Evolutionary conservation across 148 eudicot species (phyloP), one percentile per base, ranked within the genome.

Genomic region (Rhododendron ferrugineum): DNA sequence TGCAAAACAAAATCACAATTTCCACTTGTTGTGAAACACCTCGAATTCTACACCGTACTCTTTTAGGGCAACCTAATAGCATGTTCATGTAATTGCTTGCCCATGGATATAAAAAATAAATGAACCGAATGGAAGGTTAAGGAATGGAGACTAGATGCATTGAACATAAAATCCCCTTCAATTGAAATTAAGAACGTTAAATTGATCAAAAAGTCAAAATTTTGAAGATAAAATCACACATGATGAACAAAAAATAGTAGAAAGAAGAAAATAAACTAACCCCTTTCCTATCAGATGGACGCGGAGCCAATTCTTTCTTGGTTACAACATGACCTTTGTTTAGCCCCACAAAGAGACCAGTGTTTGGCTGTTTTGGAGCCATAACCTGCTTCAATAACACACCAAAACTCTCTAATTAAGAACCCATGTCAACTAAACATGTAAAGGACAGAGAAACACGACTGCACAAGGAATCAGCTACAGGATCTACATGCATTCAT

Each of bases 261-360:
- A 10, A 26, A 66, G 13, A 2, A 40, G 68, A 88, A 85, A 23
- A 78, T 28, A 7, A 74, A 64, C 80, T 86, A 72, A 89, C 91
- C 84, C 91, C 91, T 84, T 88, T 89, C 64, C 90, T 84, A 64
- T 86, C 91, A 66, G 90, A 89, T 72, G 91, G 91, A 30, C 88
- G 88, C 1, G 91, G 88, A 34, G 85, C 87, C 85, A 88, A 64
- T 58, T 89, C 91, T 82, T 89, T 89, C 88, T 82, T 89, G 82
- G 91, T 89, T 32, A 82, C 85, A 82, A 89, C 77, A 82, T 89
- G 91, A 11, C 91, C 91, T 88, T 84, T 89, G 91, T 89, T 89
- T 8, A 89, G 85, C 84, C 91, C 91, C 37, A 89, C 91, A 86
- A 84, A 86, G 70, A 89, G 88, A 77, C 91, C 91, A 52, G 87